Conservation (phyloP, 441 rosid genomes). For the Manihot esculenta region DNA sequence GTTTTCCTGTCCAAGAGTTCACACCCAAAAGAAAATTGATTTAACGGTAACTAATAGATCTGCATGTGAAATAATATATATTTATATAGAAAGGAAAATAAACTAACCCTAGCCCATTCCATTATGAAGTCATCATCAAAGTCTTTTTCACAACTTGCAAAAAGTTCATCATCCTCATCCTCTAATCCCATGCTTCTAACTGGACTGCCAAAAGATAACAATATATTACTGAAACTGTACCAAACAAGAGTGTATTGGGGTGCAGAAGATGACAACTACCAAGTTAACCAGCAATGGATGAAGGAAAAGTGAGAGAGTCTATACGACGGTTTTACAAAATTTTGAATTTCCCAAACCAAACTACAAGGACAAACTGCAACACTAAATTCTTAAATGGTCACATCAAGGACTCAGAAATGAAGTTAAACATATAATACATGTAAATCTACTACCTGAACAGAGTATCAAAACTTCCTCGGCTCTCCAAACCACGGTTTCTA, state of each 20-base stretch:
- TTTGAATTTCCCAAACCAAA: not conserved
- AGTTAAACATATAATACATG: constrained; percentile 5
- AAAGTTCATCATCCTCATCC: constrained; percentile 62
- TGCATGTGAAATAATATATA: constrained; percentile 10
- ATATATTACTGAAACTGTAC: constrained; percentile 36
- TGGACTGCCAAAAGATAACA: constrained; percentile 83
- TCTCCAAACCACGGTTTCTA: constrained; percentile 51
- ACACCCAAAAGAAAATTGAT: constrained; percentile 23
- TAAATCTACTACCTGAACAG: constrained; percentile 63
- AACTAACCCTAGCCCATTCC: constrained; percentile 95
- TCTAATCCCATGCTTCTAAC: constrained; percentile 70
- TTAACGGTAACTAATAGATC: constrained; percentile 20
- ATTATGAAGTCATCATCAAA: constrained; percentile 65
- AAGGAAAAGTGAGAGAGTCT: not conserved
- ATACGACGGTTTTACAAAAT: not conserved
- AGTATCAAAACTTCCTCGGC: constrained; percentile 69
- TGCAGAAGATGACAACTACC: constrained; percentile 16
- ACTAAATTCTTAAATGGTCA: constrained; percentile 5
- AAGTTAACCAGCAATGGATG: not conserved
- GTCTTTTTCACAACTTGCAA: constrained; percentile 51
- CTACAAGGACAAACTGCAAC: not conserved
- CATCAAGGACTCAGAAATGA: constrained; percentile 9
- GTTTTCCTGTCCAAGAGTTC: constrained; percentile 58
- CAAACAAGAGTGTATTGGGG: not conserved
- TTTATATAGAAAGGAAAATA: constrained; percentile 16